These are phyloP conservation scores for Trichocomaceae sp. DNA, from an alignment of 2,329 filamentous ascomycete genomes.

Conservation along the genomic window DNA sequence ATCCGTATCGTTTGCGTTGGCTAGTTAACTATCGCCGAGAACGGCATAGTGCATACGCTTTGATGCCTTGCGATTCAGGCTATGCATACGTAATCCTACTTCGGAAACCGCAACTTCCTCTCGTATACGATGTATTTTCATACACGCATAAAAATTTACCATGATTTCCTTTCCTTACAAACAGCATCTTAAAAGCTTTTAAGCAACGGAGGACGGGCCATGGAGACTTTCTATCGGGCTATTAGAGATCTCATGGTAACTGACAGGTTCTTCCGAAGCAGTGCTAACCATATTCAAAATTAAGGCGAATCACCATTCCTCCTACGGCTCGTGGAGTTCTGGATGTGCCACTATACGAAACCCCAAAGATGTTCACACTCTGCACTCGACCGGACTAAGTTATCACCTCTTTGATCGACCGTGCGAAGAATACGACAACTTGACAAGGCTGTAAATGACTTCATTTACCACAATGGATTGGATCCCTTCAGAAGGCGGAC, in stretches of 20 bases:
- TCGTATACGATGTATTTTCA: no score
- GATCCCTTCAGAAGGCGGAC: background rate
- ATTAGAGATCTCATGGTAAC: no score
- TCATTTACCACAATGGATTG: background rate
- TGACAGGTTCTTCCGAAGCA: no score
- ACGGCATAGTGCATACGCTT: background rate
- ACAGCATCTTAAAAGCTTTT: no score
- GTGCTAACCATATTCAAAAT: no score
- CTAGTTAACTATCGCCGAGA: background rate
- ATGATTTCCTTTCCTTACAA: no score
- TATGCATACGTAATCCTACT: no score
- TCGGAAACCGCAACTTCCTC: no score
- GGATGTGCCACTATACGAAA: constrained; percentile 35
- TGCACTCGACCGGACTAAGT: constrained; percentile 26
- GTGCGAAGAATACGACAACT: constrained; percentile 21
- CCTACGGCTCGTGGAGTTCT: constrained; percentile 34
- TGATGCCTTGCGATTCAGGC: background rate
- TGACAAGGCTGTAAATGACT: constrained; percentile 8
- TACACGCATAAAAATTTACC: no score
- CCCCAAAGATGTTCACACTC: constrained; percentile 32
- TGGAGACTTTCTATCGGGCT: no score
- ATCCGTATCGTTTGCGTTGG: constrained; percentile 7
- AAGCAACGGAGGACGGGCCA: no score
- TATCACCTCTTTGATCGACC: constrained; percentile 25
- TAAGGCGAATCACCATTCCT: constrained; percentile 36